Conservation (phyloP, 257 asterid species). For the Solanum rostratum region DNA sequence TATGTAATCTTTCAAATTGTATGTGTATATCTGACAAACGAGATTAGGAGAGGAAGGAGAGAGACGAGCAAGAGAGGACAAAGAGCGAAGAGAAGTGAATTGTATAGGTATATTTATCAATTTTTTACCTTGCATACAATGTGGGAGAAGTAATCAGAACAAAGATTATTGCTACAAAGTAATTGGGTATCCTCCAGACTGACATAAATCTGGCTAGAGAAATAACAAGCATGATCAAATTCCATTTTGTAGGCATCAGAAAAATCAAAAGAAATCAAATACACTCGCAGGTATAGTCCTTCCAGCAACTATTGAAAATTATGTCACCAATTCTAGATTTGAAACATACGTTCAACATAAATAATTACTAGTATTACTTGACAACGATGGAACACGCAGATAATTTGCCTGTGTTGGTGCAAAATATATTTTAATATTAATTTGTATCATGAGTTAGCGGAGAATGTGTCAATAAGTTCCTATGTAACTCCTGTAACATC, state of each 20-base stretch:
- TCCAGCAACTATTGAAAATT: neutral
- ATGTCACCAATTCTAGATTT: neutral
- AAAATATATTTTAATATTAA: too few species aligned
- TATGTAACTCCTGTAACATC: too few species aligned
- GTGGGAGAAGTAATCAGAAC: neutral
- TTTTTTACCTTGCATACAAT: neutral
- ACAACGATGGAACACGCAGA: too few species aligned
- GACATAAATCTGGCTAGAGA: neutral
- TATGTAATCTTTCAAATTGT: too few species aligned
- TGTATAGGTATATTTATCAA: too few species aligned
- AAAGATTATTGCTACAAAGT: neutral
- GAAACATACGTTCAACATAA: neutral
- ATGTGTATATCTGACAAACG: too few species aligned
- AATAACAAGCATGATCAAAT: neutral
- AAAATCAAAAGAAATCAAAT: neutral
- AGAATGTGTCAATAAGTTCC: too few species aligned
- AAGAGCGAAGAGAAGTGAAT: too few species aligned
- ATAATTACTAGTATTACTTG: neutral
- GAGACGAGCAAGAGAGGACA: too few species aligned
- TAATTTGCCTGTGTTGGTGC: too few species aligned
- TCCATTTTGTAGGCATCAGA: neutral
- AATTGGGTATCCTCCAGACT: neutral
- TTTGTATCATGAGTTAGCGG: too few species aligned
- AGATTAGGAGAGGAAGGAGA: too few species aligned
- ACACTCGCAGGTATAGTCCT: neutral